Evolutionary conservation across 495 filamentous ascomycete species (phyloP), one percentile per base, ranked within the genome.

Genomic region (Neurospora sp.): DNA sequence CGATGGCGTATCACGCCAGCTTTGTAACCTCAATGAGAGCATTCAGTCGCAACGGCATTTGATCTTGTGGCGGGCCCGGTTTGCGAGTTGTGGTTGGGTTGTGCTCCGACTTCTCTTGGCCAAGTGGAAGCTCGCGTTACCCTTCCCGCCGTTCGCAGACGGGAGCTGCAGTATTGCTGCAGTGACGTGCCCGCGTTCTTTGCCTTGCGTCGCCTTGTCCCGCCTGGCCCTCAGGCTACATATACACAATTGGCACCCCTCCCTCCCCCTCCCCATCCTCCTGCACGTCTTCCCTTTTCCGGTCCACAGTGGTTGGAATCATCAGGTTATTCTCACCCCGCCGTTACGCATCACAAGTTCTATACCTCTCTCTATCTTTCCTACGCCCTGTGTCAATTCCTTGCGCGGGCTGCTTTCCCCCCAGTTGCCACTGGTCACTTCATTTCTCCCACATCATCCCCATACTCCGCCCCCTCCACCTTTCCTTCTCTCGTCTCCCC

Each of bases 251-350:
- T 76, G 77, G 72, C 74, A 74, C 79, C 78, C 74, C 73, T 74
- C 74, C 75, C 53, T 68, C n/a, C 53, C 73, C 70, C 38, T 59
- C 40, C 69, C 76, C 77, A 72, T 73, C 71, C 77, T 77, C 77
- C 77, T 83, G 83, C 80, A 82, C 82, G 79, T 82, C 80, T 78
- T 80, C 77, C 78, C 81, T 75, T 78, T 78, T 75, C 76, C 77
- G 76, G 78, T 78, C 81, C 78, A 80, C 81, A 75, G 72, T 53
- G 68, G 65, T 76, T 78, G 77, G 75, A 74, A 73, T 78, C 76
- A 77, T 65, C 53, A 65, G 53, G 53, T 35, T 65, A 65, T 76
- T 74, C 77, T 73, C 73, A 79, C 77, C 71, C 75, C 76, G 78
- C 78, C 70, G 27, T 31, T 31, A 31, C 27, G 74, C 78, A 74